Conservation (phyloP, 768 basidiomycete genomes). For the Leccinum subgranulosum region DNA sequence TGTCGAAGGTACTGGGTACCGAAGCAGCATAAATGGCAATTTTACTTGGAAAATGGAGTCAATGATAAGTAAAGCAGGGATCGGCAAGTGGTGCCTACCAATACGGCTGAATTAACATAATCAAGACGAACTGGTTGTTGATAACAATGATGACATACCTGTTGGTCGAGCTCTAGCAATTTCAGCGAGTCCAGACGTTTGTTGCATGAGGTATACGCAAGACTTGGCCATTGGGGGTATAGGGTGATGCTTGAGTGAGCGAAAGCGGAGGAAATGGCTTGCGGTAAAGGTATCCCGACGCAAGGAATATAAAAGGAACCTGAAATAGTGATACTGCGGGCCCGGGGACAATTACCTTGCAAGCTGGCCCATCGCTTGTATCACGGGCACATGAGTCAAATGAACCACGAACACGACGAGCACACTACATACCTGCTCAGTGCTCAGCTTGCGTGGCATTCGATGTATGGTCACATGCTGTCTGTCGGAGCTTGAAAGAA, state of each 20-base stretch:
- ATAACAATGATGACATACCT: constrained; percentile 44
- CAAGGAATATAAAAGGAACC: neutral
- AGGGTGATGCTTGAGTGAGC: neutral
- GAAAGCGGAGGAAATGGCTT: neutral
- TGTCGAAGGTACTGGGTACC: constrained; percentile 72
- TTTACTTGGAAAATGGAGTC: constrained; percentile 51
- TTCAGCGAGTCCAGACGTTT: constrained; percentile 76
- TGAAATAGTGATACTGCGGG: neutral
- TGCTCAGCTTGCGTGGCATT: too few relatives aligned
- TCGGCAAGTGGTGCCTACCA: constrained; percentile 31
- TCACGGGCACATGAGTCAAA: constrained; percentile 9
- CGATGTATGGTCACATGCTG: too few relatives aligned
- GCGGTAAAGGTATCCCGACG: constrained; percentile 62
- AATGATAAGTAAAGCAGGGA: neutral
- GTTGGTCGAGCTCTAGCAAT: constrained; percentile 81
- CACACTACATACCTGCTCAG: constrained; percentile 68
- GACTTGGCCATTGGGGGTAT: constrained; percentile 56
- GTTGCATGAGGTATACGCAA: constrained; percentile 68
- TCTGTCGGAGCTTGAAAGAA: constrained; percentile 41
- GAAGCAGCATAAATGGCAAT: constrained; percentile 76
- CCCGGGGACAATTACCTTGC: constrained; percentile 53
- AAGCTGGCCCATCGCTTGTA: constrained; percentile 81
- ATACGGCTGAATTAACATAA: constrained; percentile 35
- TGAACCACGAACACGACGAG: neutral
- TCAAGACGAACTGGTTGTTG: constrained; percentile 1